Conservation (phyloP, 228 moss, liverwort and hornwort genomes). For the Sphagnum fallax region DNA sequence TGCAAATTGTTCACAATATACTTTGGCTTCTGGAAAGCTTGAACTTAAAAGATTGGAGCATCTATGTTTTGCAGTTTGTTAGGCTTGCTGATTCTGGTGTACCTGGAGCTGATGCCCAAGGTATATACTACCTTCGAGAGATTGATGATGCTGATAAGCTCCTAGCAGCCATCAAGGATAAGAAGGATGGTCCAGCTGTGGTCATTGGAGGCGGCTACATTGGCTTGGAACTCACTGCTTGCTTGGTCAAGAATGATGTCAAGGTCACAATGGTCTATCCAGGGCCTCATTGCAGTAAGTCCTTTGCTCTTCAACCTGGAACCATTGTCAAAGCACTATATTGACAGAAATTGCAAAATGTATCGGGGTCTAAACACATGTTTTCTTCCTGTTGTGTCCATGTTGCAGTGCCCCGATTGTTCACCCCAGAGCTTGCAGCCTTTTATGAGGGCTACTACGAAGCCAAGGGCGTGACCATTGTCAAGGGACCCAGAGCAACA, state of each 20-base stretch:
- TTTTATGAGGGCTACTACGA: slow-evolving; percentile 82
- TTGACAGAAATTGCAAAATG: too few species aligned
- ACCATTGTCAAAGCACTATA: too few species aligned
- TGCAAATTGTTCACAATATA: too few species aligned
- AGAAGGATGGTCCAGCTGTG: slow-evolving; percentile 61
- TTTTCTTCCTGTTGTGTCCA: neutral
- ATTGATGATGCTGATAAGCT: slow-evolving; percentile 53
- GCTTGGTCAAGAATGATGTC: slow-evolving; percentile 58
- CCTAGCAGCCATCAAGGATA: slow-evolving; percentile 52
- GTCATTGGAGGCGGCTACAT: slow-evolving; percentile 97
- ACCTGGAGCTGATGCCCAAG: slow-evolving; percentile 81
- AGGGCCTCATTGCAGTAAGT: slow-evolving; percentile 78
- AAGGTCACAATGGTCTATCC: slow-evolving; percentile 86
- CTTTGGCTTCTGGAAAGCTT: too few species aligned
- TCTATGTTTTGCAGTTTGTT: slow-evolving; percentile 22
- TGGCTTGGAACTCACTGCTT: slow-evolving; percentile 76
- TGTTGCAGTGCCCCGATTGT: slow-evolving; percentile 80
- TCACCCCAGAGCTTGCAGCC: slow-evolving; percentile 76
- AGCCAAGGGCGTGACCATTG: slow-evolving; percentile 67
- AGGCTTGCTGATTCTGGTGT: slow-evolving; percentile 72
- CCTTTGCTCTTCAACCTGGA: neutral
- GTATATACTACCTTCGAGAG: slow-evolving; percentile 75
- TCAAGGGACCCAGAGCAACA: slow-evolving; percentile 81
- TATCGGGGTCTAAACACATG: too few species aligned
- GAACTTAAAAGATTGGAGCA: neutral